Evolutionary conservation across 805 yeast species (phyloP).

Genomic region (Maudiozyma serrabonitensis): DNA sequence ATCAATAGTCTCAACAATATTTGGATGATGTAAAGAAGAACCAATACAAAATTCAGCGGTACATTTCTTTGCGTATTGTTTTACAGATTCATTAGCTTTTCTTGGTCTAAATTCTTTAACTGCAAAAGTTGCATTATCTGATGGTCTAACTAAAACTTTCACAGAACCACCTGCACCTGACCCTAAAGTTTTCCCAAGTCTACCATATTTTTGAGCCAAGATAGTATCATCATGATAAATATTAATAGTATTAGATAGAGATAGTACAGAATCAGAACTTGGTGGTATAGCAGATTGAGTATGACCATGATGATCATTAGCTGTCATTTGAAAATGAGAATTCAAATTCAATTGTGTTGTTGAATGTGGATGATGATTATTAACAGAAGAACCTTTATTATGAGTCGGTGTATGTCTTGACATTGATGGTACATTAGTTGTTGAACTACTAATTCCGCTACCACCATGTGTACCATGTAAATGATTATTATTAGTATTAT

Average conservation of each 20-base stretch:
- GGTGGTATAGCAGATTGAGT: conserved; percentile 32
- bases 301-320: conserved; percentile 18
- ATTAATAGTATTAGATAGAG: conserved; percentile 26
- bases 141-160: conserved; percentile 55
- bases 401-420: neutral
- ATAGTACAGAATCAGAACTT: conserved; percentile 26
- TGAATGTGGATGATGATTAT: conserved; percentile 11
- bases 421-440: neutral
- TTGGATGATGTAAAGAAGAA: conserved; percentile 71
- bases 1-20: conserved; percentile 69
- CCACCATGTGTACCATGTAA: no score
- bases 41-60: conserved; percentile 88
- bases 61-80: conserved; percentile 77
- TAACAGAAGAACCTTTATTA: neutral
- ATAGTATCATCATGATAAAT: conserved; percentile 44
- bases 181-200: conserved; percentile 64
- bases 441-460: neutral
- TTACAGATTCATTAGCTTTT: conserved; percentile 56
- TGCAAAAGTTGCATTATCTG: conserved; percentile 67
- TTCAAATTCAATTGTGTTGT: conserved; percentile 10
- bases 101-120: conserved; percentile 75
- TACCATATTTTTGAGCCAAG: conserved; percentile 55
- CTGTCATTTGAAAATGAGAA: conserved; percentile 5
- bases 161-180: conserved; percentile 88
- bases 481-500: neutral